Evolutionary conservation across 2,329 filamentous ascomycete species (phyloP).

Genomic region (Lecanicillium sp.): DNA sequence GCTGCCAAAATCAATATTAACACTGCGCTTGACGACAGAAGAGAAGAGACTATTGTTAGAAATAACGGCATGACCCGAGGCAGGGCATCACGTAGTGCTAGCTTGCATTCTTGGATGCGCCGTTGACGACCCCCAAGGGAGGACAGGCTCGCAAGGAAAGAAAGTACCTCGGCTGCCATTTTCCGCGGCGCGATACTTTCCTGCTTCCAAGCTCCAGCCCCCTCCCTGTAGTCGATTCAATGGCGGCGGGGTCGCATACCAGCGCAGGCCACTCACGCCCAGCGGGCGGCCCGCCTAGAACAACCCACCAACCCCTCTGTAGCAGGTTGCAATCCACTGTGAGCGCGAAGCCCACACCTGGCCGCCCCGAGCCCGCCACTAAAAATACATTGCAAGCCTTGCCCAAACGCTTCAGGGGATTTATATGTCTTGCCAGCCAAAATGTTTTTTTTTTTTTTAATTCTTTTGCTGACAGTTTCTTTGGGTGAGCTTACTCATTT

Average conservation of each 20-base stretch:
- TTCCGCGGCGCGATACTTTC: neutral
- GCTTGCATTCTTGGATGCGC: neutral
- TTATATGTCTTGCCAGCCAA: too few species aligned
- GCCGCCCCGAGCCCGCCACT: neutral
- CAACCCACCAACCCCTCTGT: too few species aligned
- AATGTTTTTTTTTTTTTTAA: too few species aligned
- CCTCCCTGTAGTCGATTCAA: neutral
- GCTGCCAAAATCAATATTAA: neutral
- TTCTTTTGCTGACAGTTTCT: too few species aligned
- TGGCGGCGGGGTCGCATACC: constrained; percentile 4
- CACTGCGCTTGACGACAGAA: neutral
- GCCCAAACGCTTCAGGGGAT: too few species aligned
- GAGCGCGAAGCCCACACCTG: too few species aligned
- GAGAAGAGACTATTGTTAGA: neutral
- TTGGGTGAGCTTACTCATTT: too few species aligned
- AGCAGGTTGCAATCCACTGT: too few species aligned
- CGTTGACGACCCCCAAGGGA: too few species aligned
- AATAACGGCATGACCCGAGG: neutral
- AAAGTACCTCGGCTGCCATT: neutral
- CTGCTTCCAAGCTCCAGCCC: neutral
- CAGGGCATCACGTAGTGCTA: neutral
- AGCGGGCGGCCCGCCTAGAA: too few species aligned
- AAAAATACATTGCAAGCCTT: constrained; percentile 2
- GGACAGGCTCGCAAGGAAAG: neutral
- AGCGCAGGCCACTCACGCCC: too few species aligned